phyloP scores from a whole-genome alignment of 352 stramenopile species.

The Saprolegnia parasitica region DNA sequence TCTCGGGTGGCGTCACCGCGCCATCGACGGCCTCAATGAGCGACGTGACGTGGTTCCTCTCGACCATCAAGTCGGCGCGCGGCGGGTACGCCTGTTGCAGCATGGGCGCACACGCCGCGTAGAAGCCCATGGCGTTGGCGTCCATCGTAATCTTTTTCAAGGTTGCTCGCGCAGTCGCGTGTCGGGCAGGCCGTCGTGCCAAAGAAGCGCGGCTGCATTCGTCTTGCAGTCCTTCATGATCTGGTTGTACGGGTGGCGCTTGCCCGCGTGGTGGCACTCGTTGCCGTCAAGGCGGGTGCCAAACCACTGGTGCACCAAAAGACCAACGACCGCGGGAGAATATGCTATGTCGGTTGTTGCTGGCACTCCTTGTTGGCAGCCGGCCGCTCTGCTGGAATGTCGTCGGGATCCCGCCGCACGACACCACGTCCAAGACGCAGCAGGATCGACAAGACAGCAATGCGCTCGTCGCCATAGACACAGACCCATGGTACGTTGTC shows the following conservation, averaged over 20 bases:
- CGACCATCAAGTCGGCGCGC: neutral
- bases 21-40: conserved; percentile 29
- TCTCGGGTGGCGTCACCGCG: conserved; percentile 34
- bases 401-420: too few relatives aligned
- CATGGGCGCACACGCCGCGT: conserved; percentile 63
- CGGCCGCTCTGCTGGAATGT: too few relatives aligned
- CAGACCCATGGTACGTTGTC: too few relatives aligned
- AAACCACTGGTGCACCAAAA: too few relatives aligned
- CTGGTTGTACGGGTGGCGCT: conserved; percentile 86
- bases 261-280: conserved; percentile 87
- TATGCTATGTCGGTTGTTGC: too few relatives aligned
- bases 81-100: conserved; percentile 51
- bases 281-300: too few relatives aligned
- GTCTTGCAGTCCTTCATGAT: conserved; percentile 79
- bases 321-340: too few relatives aligned
- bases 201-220: conserved; percentile 68
- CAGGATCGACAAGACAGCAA: too few relatives aligned
- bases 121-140: conserved; percentile 45
- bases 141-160: conserved; percentile 68
- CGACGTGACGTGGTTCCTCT: neutral
- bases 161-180: conserved; percentile 61
- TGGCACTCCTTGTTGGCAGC: too few relatives aligned
- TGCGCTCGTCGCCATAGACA: too few relatives aligned
- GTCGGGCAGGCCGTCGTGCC: conserved; percentile 76
- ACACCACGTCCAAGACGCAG: too few relatives aligned